Conservation (phyloP, 164 flowering plant species). For the Akebia trifoliata region DNA sequence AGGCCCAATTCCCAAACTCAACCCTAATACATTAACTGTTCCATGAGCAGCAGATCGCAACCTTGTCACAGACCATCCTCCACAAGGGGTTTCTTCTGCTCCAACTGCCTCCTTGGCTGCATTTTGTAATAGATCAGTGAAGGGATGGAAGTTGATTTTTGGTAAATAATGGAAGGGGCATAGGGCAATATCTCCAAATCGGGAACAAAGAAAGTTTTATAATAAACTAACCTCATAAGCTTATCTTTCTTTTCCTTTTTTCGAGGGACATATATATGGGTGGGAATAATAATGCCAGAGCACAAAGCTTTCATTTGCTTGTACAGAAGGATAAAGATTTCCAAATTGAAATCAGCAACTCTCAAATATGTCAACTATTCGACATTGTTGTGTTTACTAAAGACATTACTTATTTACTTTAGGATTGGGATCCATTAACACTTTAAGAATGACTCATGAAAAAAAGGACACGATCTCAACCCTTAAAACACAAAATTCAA, state of each 20-base stretch:
- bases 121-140: constrained; percentile 9
- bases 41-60: constrained; percentile 96
- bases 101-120: constrained; percentile 95
- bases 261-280: not conserved
- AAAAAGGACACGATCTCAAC: too few relatives aligned
- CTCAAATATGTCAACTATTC: too few relatives aligned
- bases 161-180: not conserved
- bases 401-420: too few relatives aligned
- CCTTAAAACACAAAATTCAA: too few relatives aligned
- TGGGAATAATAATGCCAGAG: too few relatives aligned
- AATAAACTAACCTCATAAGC: not conserved
- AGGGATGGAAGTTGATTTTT: not conserved
- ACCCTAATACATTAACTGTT: constrained; percentile 62
- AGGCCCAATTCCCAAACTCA: constrained; percentile 78
- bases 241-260: not conserved
- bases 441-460: too few relatives aligned
- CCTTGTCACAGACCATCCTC: constrained; percentile 94
- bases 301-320: too few relatives aligned
- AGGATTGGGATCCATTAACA: too few relatives aligned
- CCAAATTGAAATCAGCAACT: too few relatives aligned
- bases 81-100: constrained; percentile 87
- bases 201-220: not conserved
- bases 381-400: too few relatives aligned
- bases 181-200: not conserved
- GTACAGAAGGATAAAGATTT: too few relatives aligned